Base-by-base conservation (phyloP, 352 stramenopile genomes). In the Pythium insidiosum region DNA sequence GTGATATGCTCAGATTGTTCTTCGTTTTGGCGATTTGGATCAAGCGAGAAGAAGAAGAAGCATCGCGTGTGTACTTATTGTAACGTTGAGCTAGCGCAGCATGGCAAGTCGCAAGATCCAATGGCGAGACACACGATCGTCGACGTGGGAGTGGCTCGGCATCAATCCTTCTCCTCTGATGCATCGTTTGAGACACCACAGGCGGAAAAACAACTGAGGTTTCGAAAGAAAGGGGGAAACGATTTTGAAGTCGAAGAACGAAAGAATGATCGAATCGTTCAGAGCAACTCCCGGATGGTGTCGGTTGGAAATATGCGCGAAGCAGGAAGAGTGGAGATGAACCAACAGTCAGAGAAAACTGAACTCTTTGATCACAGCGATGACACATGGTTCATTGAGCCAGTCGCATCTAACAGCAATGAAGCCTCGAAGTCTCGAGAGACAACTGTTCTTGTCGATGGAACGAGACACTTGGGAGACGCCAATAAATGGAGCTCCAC, bases 1-100 rank as follows among this genome's bases (percentile, higher is more conserved):
- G 70, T 89, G 40, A 84, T 89, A 53, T 89, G 77, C 51, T 74
- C 72, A 1, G 77, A 87, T 24, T 89, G 77, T 48, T 89, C 77
- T 5, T 63, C 53, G 6, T 89, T 84, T 35, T 49, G 78, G 38
- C 73, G 66, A 48, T 79, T 89, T 31, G 50, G 74, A 47, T 52
- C 68, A n/a, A 72, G 67, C 5, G 60, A 66, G 22, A 66, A 60
- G 18, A 87, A 86, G 38, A 66, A 60, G 18, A 87, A 86, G 38
- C 77, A 87, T 46, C 66, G 77, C 29, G 73, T 89, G 33, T 89
- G 77, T 42, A 47, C 47, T 0, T 42, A 54, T 5, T 89, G 76
- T 25, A 63, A 60, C 16, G 47, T 53, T 15, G 39, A 57, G 25
- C 48, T 71, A 6, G n/a, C n/a, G n/a, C n/a, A n/a, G n/a, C n/a